Evolutionary conservation across 495 filamentous ascomycete species (phyloP).

Genomic region (Neurospora sp.): DNA sequence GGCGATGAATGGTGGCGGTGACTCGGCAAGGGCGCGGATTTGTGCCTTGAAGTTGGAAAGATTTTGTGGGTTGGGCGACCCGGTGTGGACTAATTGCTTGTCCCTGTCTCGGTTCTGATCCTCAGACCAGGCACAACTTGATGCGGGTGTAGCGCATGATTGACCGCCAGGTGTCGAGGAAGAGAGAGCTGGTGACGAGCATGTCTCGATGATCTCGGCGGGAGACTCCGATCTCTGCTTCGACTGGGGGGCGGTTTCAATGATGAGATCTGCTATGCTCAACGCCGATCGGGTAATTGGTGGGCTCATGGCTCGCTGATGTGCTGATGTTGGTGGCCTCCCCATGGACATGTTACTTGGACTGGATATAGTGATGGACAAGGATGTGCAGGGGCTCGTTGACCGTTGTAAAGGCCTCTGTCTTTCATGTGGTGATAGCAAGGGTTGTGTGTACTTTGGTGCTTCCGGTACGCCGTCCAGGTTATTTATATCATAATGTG

Average conservation of each 20-base stretch:
- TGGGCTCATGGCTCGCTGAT: neutral
- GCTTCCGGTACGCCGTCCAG: constrained; percentile 10
- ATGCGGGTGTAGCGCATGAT: constrained; percentile 7
- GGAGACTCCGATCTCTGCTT: constrained; percentile 1
- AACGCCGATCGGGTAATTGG: neutral
- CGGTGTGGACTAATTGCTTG: neutral
- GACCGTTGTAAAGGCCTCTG: neutral
- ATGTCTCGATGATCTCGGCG: neutral
- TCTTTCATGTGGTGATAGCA: neutral
- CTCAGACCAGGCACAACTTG: constrained; percentile 8
- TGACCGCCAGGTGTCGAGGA: constrained; percentile 7
- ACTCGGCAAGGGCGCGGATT: constrained; percentile 9
- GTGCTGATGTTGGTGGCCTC: neutral
- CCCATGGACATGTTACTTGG: neutral
- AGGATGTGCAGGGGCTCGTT: neutral
- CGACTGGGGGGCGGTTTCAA: neutral
- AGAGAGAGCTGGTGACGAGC: neutral
- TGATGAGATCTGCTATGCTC: constrained; percentile 19
- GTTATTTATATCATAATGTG: constrained; percentile 11
- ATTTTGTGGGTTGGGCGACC: constrained; percentile 7
- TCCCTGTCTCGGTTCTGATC: neutral
- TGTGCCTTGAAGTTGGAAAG: constrained; percentile 14
- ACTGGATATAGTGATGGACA: neutral
- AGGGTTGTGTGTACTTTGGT: neutral
- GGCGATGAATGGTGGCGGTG: constrained; percentile 11